phyloP scores from a whole-genome alignment of 768 basidiomycete species.

The Dendrothele bispora region DNA sequence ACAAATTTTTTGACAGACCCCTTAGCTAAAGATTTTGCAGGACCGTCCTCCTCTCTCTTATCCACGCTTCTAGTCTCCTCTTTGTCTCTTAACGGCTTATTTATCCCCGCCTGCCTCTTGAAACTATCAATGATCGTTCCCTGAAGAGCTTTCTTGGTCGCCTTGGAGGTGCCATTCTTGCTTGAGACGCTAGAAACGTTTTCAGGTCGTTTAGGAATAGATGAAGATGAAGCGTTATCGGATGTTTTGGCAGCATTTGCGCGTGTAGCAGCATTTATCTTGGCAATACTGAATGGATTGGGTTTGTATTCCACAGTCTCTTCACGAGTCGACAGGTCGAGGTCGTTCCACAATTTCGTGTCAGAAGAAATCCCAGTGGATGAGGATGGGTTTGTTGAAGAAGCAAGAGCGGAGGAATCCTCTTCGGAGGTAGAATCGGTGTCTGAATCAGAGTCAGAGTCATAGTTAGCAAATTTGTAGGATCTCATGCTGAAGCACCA shows the following conservation, averaged over 20 bases:
- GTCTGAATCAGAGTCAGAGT: neutral
- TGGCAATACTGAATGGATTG: conserved; percentile 82
- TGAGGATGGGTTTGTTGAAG: no score
- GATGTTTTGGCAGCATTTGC: conserved; percentile 8
- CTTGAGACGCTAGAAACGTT: neutral
- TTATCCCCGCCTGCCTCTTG: conserved; percentile 36
- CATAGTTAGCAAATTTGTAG: conserved; percentile 4
- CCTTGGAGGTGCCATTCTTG: no score
- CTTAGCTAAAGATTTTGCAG: no score
- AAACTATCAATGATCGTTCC: conserved; percentile 44
- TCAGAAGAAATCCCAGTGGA: conserved; percentile 10
- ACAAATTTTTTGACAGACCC: no score
- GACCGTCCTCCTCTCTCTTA: no score
- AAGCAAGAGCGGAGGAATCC: no score
- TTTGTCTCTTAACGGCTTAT: neutral
- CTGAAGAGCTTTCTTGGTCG: no score
- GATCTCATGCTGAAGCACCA: no score
- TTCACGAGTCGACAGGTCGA: conserved; percentile 60
- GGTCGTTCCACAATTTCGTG: conserved; percentile 32
- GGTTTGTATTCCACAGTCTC: conserved; percentile 68
- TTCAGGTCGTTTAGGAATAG: neutral
- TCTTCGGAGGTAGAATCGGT: conserved; percentile 21
- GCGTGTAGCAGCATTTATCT: conserved; percentile 70
- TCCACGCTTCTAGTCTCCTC: conserved; percentile 1
- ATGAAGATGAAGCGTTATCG: neutral